Evolutionary conservation across 2,329 filamentous ascomycete genomes (phyloP).

Genomic region (Blumeria hordei): DNA sequence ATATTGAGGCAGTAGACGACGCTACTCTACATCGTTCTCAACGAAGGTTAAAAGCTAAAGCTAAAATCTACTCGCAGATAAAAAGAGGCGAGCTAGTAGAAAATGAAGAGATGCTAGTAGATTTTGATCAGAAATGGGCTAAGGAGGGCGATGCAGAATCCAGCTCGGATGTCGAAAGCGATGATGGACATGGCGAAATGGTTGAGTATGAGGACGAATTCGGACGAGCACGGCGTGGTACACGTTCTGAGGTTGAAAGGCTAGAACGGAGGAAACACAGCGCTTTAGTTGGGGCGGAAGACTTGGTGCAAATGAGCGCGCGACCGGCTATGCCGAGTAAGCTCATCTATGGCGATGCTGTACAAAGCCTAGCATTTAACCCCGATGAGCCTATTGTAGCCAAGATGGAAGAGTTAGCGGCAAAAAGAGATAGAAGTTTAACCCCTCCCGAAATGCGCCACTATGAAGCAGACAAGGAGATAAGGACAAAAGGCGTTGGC

Average conservation of each 20-base stretch:
- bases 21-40: slow-evolving; percentile 37
- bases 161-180: slow-evolving; percentile 38
- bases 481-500: slow-evolving; percentile 66
- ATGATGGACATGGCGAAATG: slow-evolving; percentile 27
- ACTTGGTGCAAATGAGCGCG: slow-evolving; percentile 44
- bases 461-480: slow-evolving; percentile 67
- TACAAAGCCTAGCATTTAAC: slow-evolving; percentile 66
- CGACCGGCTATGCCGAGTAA: slow-evolving; percentile 39
- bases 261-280: slow-evolving; percentile 32
- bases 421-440: slow-evolving; percentile 50
- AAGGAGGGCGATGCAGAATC: slow-evolving; percentile 24
- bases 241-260: slow-evolving; percentile 39
- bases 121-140: slow-evolving; percentile 93
- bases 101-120: slow-evolving; percentile 46
- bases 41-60: slow-evolving; percentile 75
- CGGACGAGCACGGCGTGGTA: slow-evolving; percentile 55
- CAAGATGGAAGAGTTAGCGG: slow-evolving; percentile 56
- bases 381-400: slow-evolving; percentile 37
- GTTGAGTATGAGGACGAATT: slow-evolving; percentile 84
- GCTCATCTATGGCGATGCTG: slow-evolving; percentile 63
- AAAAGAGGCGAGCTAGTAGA: slow-evolving; percentile 55
- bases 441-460: slow-evolving; percentile 64
- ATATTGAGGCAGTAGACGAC: slow-evolving; percentile 36
- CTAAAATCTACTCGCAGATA: slow-evolving; percentile 66
- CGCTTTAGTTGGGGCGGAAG: slow-evolving; percentile 28